These are phyloP conservation scores for Candida sp. DNA, from an alignment of 1,139 yeast species.

Conservation along the genomic window DNA sequence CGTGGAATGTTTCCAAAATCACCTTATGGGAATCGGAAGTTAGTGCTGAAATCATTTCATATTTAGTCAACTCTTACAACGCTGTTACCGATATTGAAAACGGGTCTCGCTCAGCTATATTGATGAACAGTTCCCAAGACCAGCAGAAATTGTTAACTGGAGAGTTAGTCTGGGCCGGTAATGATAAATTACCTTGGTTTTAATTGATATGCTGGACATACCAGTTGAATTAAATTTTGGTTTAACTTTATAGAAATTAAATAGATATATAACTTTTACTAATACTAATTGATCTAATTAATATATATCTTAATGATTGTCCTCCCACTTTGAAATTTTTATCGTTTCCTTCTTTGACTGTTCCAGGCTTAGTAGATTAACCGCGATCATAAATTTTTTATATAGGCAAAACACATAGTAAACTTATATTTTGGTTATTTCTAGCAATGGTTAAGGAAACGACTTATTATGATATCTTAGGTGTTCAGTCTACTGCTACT, in stretches of 20 bases:
- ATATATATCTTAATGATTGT: no score
- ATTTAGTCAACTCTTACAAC: slow-evolving; percentile 13
- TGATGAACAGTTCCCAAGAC: slow-evolving; percentile 20
- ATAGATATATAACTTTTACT: no score
- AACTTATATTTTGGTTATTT: no score
- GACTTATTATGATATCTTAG: slow-evolving; percentile 80
- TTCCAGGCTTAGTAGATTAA: no score
- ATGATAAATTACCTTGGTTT: slow-evolving; percentile 46
- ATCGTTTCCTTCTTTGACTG: no score
- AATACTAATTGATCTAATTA: no score
- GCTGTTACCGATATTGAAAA: slow-evolving; percentile 24
- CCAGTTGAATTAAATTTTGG: no score
- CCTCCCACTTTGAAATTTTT: no score
- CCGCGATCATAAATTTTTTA: background rate
- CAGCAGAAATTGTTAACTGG: slow-evolving; percentile 21
- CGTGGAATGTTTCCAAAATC: slow-evolving; percentile 14
- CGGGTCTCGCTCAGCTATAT: slow-evolving; percentile 35
- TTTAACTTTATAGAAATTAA: no score
- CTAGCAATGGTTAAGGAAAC: slow-evolving; percentile 91
- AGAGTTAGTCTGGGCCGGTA: slow-evolving; percentile 40
- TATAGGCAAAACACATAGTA: background rate
- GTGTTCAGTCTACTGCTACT: slow-evolving; percentile 73
- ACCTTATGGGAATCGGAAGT: slow-evolving; percentile 38
- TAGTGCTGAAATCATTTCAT: slow-evolving; percentile 9
- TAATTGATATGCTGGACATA: slow-evolving; percentile 12